Evolutionary conservation across 768 basidiomycete genomes (phyloP).

Genomic region (Russula virescens): DNA sequence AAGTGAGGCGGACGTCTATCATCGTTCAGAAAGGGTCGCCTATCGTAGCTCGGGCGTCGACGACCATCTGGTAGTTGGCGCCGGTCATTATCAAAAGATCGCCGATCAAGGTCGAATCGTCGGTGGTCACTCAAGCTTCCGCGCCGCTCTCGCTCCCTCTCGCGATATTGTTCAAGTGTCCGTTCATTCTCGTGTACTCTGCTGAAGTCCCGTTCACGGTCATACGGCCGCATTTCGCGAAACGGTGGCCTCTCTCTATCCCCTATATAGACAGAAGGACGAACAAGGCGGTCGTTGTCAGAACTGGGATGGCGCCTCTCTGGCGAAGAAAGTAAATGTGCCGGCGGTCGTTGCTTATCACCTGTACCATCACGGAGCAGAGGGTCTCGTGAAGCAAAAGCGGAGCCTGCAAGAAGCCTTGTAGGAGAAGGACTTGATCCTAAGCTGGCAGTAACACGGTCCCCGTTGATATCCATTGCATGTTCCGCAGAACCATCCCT

Average conservation of each 20-base stretch:
- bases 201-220: conserved; percentile 34
- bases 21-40: conserved; percentile 19
- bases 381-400: neutral
- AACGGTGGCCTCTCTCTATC: conserved; percentile 27
- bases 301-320: conserved; percentile 23
- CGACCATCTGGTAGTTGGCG: conserved; percentile 43
- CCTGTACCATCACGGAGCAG: neutral
- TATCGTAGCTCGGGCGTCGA: conserved; percentile 30
- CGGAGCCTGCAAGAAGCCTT: neutral
- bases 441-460: neutral
- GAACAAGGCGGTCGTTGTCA: conserved; percentile 21
- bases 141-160: conserved; percentile 32
- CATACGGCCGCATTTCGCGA: conserved; percentile 32
- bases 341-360: neutral
- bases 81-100: conserved; percentile 35
- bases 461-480: neutral
- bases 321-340: conserved; percentile 5
- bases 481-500: neutral
- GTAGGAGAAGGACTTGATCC: neutral
- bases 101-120: conserved; percentile 37
- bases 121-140: conserved; percentile 31
- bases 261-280: conserved; percentile 27
- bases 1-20: conserved; percentile 22
- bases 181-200: conserved; percentile 30
- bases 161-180: conserved; percentile 13